Base-by-base conservation (phyloP, 139 green algal species). In the Tetraselmis striata region DNA sequence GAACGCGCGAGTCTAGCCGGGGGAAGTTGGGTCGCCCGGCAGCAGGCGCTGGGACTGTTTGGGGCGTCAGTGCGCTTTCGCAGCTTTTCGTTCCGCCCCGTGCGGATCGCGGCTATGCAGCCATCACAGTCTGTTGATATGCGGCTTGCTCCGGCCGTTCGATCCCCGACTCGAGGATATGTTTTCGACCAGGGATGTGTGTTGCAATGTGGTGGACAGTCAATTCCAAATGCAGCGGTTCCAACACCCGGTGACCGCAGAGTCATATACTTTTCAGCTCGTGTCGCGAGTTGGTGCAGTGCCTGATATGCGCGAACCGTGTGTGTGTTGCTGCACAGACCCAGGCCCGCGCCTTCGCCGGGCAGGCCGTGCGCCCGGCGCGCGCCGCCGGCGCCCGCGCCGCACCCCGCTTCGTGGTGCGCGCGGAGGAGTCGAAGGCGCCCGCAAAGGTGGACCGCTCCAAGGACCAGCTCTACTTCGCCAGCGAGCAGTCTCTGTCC, bases 401-500 rank as follows among this genome's bases (percentile, higher is more conserved):
- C 45, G 45, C 45, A 5, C 18, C 45, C 45, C 45, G 45, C 45
- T 25, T 67, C 11, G 45, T 67, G 5, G 45, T 67, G 11, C 45
- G 45, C 18, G 45, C 45, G 45, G 45, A 67, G 45, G 45, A 67
- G 45, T 67, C 45, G 11, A 67, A 67, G 45, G 45, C 45, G 11
- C 45, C 45, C 11, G 45, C 45, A 5, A 67, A 94, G 90, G 87
- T 91, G 0, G 92, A 96, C 78, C 91, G 92, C 83, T 86, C 90
- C 78, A 92, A 94, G 85, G 93, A 97, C 86, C 58, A 79, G 79
- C 82, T 87, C 74, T 90, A 94, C 84, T 91, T 91, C 79, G 86
- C 92, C 81, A 89, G 83, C 80, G 85, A 92, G 67, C 89, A 94
- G 82, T 94, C 94, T 2, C 88, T 98, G 78, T 87, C 89, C 28